Evolutionary conservation across 768 basidiomycete genomes (phyloP).

Genomic region (Tubosaeta brunneosetosa): DNA sequence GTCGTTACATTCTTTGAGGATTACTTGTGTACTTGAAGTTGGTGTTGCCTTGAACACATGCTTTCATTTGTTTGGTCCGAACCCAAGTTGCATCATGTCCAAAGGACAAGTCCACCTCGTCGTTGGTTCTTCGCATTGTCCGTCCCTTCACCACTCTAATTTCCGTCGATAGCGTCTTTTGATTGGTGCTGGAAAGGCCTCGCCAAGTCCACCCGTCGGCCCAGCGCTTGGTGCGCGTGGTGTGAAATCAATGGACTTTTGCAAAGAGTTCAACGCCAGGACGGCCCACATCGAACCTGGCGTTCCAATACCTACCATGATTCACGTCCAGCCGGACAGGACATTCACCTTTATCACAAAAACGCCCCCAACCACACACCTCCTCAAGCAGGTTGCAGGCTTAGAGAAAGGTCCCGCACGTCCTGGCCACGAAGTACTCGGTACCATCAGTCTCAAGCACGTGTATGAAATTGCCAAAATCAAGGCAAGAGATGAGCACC

Average conservation of each 20-base stretch:
- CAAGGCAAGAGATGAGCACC: slow-evolving; percentile 84
- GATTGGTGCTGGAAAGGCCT: slow-evolving; percentile 90
- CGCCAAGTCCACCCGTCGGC: slow-evolving; percentile 93
- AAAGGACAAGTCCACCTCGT: slow-evolving; percentile 71
- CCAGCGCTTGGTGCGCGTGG: slow-evolving; percentile 97
- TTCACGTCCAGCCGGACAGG: slow-evolving; percentile 91
- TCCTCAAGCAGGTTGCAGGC: slow-evolving; percentile 86
- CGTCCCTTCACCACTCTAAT: slow-evolving; percentile 8
- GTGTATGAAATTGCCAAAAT: slow-evolving; percentile 98
- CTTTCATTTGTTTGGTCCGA: slow-evolving; percentile 18
- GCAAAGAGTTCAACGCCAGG: slow-evolving; percentile 99
- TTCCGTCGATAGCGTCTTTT: slow-evolving; percentile 61
- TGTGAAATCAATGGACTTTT: slow-evolving; percentile 99
- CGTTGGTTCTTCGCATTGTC: slow-evolving; percentile 41
- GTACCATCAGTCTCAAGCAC: slow-evolving; percentile 91
- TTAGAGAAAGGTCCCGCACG: slow-evolving; percentile 87
- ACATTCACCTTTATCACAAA: slow-evolving; percentile 91
- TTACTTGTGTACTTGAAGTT: slow-evolving; percentile 18
- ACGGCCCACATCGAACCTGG: slow-evolving; percentile 84
- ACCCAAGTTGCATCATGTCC: slow-evolving; percentile 46
- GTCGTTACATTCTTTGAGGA: slow-evolving; percentile 37
- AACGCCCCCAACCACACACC: slow-evolving; percentile 84
- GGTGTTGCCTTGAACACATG: not conserved
- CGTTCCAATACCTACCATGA: slow-evolving; percentile 85
- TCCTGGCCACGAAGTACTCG: slow-evolving; percentile 72